Conservation (phyloP, 208 protist genomes). For the Leishmania major region DNA sequence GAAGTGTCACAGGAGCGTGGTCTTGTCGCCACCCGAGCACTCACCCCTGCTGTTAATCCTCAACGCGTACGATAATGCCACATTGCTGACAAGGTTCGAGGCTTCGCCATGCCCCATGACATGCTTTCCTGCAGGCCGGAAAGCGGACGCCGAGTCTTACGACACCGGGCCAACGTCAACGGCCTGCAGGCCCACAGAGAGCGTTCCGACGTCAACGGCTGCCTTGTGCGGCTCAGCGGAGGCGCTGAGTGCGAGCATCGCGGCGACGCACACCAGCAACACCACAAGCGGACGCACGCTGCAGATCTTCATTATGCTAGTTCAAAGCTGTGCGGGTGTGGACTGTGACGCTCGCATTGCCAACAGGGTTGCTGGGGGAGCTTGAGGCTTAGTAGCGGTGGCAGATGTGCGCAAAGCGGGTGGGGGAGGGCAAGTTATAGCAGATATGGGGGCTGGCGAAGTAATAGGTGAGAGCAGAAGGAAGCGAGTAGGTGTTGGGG, state of each 20-base stretch:
- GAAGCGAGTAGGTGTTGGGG: neutral
- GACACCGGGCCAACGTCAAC: too few relatives aligned
- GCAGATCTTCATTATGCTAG: neutral
- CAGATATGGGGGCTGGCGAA: neutral
- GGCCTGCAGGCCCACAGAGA: neutral
- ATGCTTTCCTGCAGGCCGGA: too few relatives aligned
- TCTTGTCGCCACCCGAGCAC: too few relatives aligned
- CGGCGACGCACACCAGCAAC: neutral
- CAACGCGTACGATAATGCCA: too few relatives aligned
- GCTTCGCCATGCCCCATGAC: too few relatives aligned
- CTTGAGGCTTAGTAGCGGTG: neutral
- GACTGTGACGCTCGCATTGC: neutral
- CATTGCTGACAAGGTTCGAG: too few relatives aligned
- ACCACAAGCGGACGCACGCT: neutral
- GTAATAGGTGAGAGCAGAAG: neutral
- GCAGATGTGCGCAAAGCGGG: neutral
- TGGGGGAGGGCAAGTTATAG: neutral
- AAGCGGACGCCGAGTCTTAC: too few relatives aligned
- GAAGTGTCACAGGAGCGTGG: too few relatives aligned
- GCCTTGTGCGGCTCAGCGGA: neutral
- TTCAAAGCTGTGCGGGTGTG: neutral
- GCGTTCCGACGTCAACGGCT: neutral
- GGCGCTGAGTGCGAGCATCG: neutral
- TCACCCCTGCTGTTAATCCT: too few relatives aligned
- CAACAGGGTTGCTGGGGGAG: neutral